A percentile compares a stretch with the other conserved stretches of the same genome.
These are phyloP conservation scores for Neurospora sp. DNA, from an alignment of 2,329 filamentous ascomycete species.

Conservation along the genomic window DNA sequence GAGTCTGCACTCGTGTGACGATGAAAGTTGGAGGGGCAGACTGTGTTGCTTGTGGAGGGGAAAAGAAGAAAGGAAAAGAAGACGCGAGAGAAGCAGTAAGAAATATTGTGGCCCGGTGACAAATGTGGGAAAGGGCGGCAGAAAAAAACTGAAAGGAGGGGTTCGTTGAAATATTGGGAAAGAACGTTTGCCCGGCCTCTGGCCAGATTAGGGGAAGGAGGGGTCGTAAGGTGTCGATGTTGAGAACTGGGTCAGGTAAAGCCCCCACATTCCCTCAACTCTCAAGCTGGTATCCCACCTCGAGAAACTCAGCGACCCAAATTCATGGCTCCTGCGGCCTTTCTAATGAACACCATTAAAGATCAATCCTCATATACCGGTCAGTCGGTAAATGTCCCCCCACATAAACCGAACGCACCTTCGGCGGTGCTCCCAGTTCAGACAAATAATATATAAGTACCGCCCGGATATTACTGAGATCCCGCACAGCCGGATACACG, in stretches of 20 bases:
- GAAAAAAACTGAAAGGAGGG: not conserved
- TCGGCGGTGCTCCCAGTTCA: not conserved
- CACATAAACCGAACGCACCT: not conserved
- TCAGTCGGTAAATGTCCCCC: not conserved
- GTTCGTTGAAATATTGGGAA: not conserved
- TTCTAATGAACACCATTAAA: not conserved
- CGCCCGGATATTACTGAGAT: not conserved
- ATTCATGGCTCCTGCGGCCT: not conserved
- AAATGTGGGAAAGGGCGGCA: not conserved
- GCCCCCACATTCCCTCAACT: no score
- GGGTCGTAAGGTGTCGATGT: not conserved
- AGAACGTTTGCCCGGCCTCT: not conserved
- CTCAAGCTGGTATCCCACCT: not conserved
- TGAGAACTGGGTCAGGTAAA: not conserved
- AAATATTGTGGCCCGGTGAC: not conserved
- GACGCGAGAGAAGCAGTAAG: not conserved
- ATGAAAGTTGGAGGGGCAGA: not conserved
- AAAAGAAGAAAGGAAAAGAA: not conserved
- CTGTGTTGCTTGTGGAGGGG: not conserved
- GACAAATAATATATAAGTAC: not conserved
- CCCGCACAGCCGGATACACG: not conserved
- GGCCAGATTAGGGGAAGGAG: not conserved
- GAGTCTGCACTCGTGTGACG: not conserved
- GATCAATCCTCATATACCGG: not conserved
- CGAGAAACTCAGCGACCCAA: not conserved